Evolutionary conservation across 2,329 filamentous ascomycete genomes (phyloP), one percentile per base, ranked within the genome.

Genomic region (Colletotrichum euphorbiae): DNA sequence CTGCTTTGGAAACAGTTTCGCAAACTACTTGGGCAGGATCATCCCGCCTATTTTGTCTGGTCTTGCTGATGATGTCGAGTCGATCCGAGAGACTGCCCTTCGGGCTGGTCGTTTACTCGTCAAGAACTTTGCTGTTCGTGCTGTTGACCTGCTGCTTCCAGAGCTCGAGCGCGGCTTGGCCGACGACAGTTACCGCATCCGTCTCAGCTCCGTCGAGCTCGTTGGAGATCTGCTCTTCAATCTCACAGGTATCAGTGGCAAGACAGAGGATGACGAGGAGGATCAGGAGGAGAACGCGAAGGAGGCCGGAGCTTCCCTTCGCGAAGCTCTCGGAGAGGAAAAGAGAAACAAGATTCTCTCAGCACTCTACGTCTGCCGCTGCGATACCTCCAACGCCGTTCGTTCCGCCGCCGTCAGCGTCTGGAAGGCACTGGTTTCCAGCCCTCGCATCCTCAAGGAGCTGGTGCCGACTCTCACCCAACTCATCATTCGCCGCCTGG

Each of bases 1-100:
- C 60, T 99, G 96, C 82, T 99, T 99, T 75, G 96, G 96, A 75
- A 99, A 99, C 85, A 97, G 94, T 79, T 99, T 99, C 76, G 92
- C 96, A 73, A 94, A 93, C 77, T 99, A 99, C 76, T 90, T 99
- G 69, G 93, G 91, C 80, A 94, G 91, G 77, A 97, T 99, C 75
- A 97, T 99, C 74, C 97, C 96, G 17, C 92, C 96, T 19, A 98
- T 99, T 74, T 85, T 99, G 71, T 90, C 93, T 71, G 97, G 97
- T 74, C 86, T 99, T 78, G 97, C 96, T 38, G 96, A 99, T 77
- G 96, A 99, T 75, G 85, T 98, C 60, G 96, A 99, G 78, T 94
- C 94, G 1, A 99, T 99, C 74, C 91, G 96, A 66, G 96, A 99
- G 74, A 98, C 94, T n/a, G 93, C 97, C 38, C 87, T 99, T 55